These are phyloP conservation scores for Penicillium hordei DNA, from an alignment of 2,329 filamentous ascomycete genomes.

Conservation along the genomic window DNA sequence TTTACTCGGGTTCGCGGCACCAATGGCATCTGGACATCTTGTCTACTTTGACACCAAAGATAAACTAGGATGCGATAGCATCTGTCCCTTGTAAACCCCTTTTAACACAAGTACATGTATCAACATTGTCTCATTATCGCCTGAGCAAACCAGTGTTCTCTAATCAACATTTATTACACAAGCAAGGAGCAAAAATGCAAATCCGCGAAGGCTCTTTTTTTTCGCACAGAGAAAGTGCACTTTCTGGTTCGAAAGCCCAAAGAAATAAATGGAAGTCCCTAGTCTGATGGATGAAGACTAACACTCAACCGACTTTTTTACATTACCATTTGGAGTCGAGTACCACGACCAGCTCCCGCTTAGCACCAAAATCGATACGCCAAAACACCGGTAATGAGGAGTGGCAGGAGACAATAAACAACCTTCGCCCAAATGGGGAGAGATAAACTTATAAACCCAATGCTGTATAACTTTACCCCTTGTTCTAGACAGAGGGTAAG, in stretches of 20 bases:
- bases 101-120: neutral
- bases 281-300: neutral
- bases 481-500: neutral
- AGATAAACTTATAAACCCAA: neutral
- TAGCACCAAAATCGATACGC: neutral
- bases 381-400: neutral
- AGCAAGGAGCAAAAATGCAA: neutral
- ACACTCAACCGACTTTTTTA: neutral
- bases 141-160: neutral
- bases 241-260: no score
- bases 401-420: neutral
- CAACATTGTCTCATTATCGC: neutral
- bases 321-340: no score
- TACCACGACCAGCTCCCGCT: neutral
- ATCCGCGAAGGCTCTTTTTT: no score
- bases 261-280: no score
- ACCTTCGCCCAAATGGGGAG: neutral
- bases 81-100: neutral
- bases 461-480: neutral
- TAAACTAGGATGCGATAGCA: neutral
- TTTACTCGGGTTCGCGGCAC: conserved; percentile 25
- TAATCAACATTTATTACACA: neutral
- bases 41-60: conserved; percentile 19
- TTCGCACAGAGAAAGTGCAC: no score
- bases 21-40: conserved; percentile 19